These are phyloP conservation scores for Closterium sp. DNA, from an alignment of 139 green algal genomes.

Conservation along the genomic window DNA sequence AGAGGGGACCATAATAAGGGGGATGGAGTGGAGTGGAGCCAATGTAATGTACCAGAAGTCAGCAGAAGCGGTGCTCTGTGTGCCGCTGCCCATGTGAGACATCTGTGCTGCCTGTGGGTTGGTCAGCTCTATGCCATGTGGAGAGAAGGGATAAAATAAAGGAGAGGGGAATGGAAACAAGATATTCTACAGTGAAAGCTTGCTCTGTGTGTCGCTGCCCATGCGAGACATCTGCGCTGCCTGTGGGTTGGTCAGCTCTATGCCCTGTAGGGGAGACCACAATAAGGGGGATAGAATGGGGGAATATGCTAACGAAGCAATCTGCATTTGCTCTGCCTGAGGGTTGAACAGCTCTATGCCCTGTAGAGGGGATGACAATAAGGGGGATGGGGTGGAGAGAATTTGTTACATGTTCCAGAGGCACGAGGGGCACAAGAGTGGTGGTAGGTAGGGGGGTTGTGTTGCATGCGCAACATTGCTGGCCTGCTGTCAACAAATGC, in stretches of 20 bases:
- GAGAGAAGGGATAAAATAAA: background rate
- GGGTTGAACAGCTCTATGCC: too few relatives aligned
- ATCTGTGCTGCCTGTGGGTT: conserved; percentile 64
- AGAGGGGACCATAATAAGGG: background rate
- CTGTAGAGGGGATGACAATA: conserved; percentile 48
- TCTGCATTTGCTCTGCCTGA: too few relatives aligned
- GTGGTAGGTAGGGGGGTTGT: too few relatives aligned
- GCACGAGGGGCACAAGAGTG: too few relatives aligned
- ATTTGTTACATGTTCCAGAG: too few relatives aligned
- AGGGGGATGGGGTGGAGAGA: background rate
- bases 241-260: conserved; percentile 84
- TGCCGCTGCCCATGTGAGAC: conserved; percentile 47
- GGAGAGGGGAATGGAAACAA: background rate
- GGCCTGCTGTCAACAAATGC: too few relatives aligned
- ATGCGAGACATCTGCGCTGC: conserved; percentile 30
- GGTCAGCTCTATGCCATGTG: conserved; percentile 86
- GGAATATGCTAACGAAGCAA: too few relatives aligned
- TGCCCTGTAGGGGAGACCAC: conserved; percentile 65
- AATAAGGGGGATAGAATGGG: background rate
- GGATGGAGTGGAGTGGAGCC: background rate
- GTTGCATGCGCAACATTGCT: too few relatives aligned
- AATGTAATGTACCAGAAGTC: conserved; percentile 36
- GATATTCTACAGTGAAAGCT: conserved; percentile 70
- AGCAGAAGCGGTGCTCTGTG: conserved; percentile 88
- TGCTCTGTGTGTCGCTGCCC: conserved; percentile 69